Evolutionary conservation across 257 asterid genomes (phyloP).

Genomic region (Nicotiana obtusifolia): DNA sequence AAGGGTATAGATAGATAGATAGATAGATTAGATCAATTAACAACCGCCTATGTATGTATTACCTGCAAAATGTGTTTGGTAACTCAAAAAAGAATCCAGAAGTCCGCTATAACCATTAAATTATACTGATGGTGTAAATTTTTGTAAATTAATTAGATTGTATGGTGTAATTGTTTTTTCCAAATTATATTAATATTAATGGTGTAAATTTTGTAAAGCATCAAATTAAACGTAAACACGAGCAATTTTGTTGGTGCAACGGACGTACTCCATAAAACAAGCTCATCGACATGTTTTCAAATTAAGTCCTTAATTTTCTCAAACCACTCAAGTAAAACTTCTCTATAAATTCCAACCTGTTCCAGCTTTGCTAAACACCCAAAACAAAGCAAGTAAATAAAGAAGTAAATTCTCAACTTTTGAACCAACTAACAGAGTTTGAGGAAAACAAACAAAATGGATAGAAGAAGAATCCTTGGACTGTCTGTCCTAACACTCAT

Average conservation of each 20-base stretch:
- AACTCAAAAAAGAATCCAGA: too few species aligned
- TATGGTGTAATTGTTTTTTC: too few species aligned
- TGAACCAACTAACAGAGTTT: not conserved
- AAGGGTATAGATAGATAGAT: too few species aligned
- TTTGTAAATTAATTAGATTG: too few species aligned
- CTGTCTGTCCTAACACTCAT: conserved; percentile 3
- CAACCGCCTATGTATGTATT: too few species aligned
- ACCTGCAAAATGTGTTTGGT: too few species aligned
- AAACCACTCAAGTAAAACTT: not conserved
- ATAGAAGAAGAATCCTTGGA: not conserved
- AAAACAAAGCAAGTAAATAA: not conserved
- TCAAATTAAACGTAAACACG: not conserved
- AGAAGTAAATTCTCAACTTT: not conserved
- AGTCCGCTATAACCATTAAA: too few species aligned
- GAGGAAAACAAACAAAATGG: not conserved
- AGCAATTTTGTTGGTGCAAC: not conserved
- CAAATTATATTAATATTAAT: not conserved
- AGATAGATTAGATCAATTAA: too few species aligned
- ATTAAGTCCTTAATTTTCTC: not conserved
- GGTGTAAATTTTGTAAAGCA: not conserved
- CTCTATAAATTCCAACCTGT: not conserved
- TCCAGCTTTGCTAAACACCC: not conserved
- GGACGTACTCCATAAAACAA: not conserved
- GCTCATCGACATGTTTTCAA: not conserved
- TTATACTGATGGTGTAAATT: too few species aligned